Base-by-base conservation (phyloP, 1,284 basidiomycete genomes). In the Boletus semigastroideus region DNA sequence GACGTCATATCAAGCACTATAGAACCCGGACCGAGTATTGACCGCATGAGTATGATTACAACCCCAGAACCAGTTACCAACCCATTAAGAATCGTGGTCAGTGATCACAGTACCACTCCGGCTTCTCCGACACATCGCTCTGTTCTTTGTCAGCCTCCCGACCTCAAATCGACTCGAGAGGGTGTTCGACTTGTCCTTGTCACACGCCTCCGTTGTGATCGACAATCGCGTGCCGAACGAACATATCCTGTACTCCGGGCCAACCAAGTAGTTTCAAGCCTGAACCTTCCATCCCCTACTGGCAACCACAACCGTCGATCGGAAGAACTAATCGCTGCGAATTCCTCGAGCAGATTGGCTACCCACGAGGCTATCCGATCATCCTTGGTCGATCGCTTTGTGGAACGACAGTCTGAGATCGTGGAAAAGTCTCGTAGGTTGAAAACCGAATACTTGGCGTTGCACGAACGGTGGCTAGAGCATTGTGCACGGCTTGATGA, bases 401-500 rank as follows among this genome's bases (percentile, higher is more conserved):
- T 74, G 38, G 71, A 76, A 53, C 78, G 80, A 28, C 76, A 84
- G 58, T 70, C 70, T 4, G 67, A 72, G 33, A 63, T 85, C 25
- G 68, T 75, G 28, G 77, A 76, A 52, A 92, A 91, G 66, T 69
- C 78, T 5, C 67, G 77, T 41, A 70, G 68, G 16, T 72, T 94
- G 33, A 78, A 78, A 46, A 75, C 78, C 48, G 85, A 93, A 64
- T 94, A 94, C 63, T 63, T 84, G 36, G 63, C 72, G 16, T 72
- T 89, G 36, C 84, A 94, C 59, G 77, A 84, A 58, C 75, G 78
- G 47, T 94, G 92, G 92, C 52, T 79, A 22, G 74, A 76, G 5
- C 86, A 90, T 59, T 92, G 91, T 64, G 73, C 76, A 11, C 74
- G 75, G 46, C 74, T 94, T 49, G 89, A 92, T 57, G 73, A 62